Evolutionary conservation across 139 green algal genomes (phyloP), one percentile per base, ranked within the genome.

Genomic region (Eudorina sp.): DNA sequence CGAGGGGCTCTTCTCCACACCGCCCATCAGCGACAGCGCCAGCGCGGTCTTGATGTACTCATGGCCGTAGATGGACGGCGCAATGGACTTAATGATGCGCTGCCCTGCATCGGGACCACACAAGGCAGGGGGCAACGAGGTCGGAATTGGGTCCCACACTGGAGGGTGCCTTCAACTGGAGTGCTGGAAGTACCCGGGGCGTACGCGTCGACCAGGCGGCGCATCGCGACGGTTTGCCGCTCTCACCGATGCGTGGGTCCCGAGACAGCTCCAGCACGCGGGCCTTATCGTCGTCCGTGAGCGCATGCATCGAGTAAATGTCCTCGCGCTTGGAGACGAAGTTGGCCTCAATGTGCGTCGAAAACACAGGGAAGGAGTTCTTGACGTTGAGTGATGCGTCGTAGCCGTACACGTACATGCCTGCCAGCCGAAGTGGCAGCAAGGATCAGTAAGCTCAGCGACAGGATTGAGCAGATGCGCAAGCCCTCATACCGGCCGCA

Each of bases 1-100:
- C 4, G 79, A 93, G 45, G 94, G 92, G 76, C 93, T 92, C 92
- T 97, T 97, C 92, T 93, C 90, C 90, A 98, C 94, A 40, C 98
- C 98, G 29, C 98, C 98, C 91, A 99, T 98, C 83, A 99, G 89
- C 2, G 97, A 93, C 64, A 99, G 94, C 31, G 98, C 97, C 48
- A 99, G 93, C 19, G 91, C 96, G 13, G 93, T 95, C 95, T 99
- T 99, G 94, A 99, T 99, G 95, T 98, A 95, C 53, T 96, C 92
- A 90, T 99, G 98, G 51, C 98, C 98, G 90, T 99, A 99, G 92
- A 99, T 99, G 83, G 96, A 98, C 40, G 98, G 98, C 4, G 98
- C 98, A 43, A 99, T 99, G 85, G 95, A 98, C 79, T 97, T 97
- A 80, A 97, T 92, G 86, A 99, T 98, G 90, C 94, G 92, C 90